Evolutionary conservation across 768 basidiomycete species (phyloP), one percentile per base, ranked within the genome.

Genomic region (Tulasnella sp.): DNA sequence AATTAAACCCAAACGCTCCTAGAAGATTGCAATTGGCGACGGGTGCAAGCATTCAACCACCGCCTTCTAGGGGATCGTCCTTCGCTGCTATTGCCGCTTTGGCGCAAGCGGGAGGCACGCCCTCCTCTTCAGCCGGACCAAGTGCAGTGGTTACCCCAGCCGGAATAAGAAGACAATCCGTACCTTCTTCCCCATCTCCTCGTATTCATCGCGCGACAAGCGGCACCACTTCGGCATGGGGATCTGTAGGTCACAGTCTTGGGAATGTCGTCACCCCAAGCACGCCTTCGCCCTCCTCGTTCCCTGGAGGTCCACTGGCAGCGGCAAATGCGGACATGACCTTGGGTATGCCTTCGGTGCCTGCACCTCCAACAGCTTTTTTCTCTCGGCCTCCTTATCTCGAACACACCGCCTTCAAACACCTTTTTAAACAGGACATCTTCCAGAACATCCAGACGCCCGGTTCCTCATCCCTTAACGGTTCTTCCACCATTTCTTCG

Each of bases 371-470:
- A 37, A 40, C 41, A 20, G 22, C 74, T 12, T 75, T 75, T 77
- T 95, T 92, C 85, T 87, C 90, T 73, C 90, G 91, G 28, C 94
- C 94, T 1, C 86, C 91, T 0, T 96, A 96, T 85, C 89, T 96
- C 78, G 93, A 94, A 64, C 89, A 93, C 85, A 94, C 94, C 2
- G 90, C 93, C 1, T 86, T 96, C 79, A 91, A 93, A 78, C 88
- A 94, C 83, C 85, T 93, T 77, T 86, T 95, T 12, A 91, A 91
- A 80, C 91, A 92, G 0, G 89, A 89, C 72, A 81, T 85, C 1
- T 83, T 85, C 14, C 64, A 69, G 37, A 69, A 8, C 34, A 11
- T 89, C 92, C 28, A 84, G 87, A 18, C 85, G 86, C 12, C 86
- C 88, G 14, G 83, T 83, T 54, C 64, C 64, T 31, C 64, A 9